Evolutionary conservation across 2,329 filamentous ascomycete genomes (phyloP).

Genomic region (Aureobasidium sp.): DNA sequence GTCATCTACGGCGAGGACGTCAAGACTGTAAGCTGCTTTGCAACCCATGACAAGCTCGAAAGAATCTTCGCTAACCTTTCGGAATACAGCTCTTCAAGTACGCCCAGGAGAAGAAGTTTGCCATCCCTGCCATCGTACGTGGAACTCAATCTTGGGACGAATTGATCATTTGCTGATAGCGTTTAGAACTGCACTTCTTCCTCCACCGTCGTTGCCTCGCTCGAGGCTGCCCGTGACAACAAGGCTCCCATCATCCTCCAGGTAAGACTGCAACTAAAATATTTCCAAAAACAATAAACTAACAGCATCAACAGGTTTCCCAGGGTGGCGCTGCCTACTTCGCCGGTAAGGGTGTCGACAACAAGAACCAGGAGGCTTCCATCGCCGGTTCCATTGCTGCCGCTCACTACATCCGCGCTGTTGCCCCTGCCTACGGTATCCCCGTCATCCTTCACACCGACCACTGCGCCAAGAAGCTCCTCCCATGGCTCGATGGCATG

Average conservation of each 20-base stretch:
- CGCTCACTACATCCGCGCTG: conserved; percentile 85
- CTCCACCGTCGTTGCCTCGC: conserved; percentile 74
- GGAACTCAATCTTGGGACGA: neutral
- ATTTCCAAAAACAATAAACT: neutral
- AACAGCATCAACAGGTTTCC: conserved; percentile 46
- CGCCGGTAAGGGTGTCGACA: conserved; percentile 62
- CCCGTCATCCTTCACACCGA: conserved; percentile 95
- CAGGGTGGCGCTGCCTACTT: conserved; percentile 77
- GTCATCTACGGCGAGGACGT: conserved; percentile 35
- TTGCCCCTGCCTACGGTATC: conserved; percentile 81
- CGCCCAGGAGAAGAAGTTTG: conserved; percentile 78
- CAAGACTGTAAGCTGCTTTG: conserved; percentile 17
- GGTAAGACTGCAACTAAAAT: conserved; percentile 32
- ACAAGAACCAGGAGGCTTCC: conserved; percentile 77
- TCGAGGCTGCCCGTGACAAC: conserved; percentile 89
- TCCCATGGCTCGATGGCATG: conserved; percentile 96
- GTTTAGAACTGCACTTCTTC: conserved; percentile 79
- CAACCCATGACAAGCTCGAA: neutral
- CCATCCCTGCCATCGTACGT: conserved; percentile 50
- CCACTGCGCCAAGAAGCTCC: conserved; percentile 98
- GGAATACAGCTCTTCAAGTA: conserved; percentile 68
- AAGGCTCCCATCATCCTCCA: conserved; percentile 82
- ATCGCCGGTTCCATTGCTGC: conserved; percentile 81
- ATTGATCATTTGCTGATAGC: neutral
- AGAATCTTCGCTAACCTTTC: conserved; percentile 18